A percentile compares a stretch with the other conserved stretches of the same genome.
Conservation (phyloP, 371 early-diverging fungal genomes). For the Mortierella sp. region DNA sequence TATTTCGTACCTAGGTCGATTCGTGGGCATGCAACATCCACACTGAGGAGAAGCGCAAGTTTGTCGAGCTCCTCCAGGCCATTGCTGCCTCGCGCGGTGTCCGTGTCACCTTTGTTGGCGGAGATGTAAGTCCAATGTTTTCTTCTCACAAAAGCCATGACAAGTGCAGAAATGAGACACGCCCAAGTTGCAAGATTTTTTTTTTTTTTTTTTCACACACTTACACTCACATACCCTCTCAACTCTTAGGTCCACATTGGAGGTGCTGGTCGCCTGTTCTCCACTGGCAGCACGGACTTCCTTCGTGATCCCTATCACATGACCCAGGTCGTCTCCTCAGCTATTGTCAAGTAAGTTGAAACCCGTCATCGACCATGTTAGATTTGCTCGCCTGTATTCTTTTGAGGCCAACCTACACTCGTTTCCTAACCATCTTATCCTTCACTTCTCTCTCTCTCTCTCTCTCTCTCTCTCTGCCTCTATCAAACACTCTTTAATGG, state of each 20-base stretch:
- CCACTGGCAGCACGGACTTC: constrained; percentile 59
- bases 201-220: background rate
- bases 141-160: no score
- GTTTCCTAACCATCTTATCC: background rate
- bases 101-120: constrained; percentile 83
- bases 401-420: background rate
- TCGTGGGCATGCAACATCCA: constrained; percentile 73
- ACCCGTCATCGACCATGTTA: background rate
- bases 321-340: constrained; percentile 82
- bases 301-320: constrained; percentile 75
- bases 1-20: constrained; percentile 56
- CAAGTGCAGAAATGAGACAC: background rate
- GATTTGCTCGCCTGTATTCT: background rate
- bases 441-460: background rate
- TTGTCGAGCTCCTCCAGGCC: constrained; percentile 75
- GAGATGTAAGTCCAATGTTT: constrained; percentile 61
- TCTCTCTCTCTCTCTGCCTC: background rate
- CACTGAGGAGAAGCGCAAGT: constrained; percentile 70
- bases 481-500: background rate
- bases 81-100: constrained; percentile 66
- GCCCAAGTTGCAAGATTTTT: background rate
- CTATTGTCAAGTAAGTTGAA: constrained; percentile 53
- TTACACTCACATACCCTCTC: background rate
- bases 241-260: constrained; percentile 76
- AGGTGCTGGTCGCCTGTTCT: constrained; percentile 72